Base-by-base conservation (phyloP, 2,329 filamentous ascomycete species). In the Fonsecaea erecta region DNA sequence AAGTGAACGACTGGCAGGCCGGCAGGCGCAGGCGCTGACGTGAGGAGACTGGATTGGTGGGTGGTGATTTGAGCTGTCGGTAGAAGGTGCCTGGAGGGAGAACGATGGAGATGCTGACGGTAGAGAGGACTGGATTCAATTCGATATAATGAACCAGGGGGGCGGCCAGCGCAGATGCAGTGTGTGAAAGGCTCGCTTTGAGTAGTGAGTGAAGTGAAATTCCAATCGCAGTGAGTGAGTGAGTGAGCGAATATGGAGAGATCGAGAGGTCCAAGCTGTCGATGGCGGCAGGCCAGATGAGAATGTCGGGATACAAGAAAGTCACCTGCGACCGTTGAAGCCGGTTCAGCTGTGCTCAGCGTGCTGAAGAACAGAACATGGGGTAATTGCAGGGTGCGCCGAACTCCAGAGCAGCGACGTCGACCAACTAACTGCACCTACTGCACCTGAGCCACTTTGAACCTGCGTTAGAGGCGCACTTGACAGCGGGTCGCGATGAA, bases 91-190 rank as follows among this genome's bases (percentile, higher is more conserved):
- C 55, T 52, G 54, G 24, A 60, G 16, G 30, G 35, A 51, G 18
- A 18, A 52, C n/a, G 43, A 43, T 14, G n/a, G 30, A 30, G 55
- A 60, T 28, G 28, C 43, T 35, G 43, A 46, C 18, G 18, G 43
- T 32, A 43, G 35, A 35, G 43, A 11, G 43, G 43, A 16, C 12
- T 60, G 18, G 40, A 48, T 28, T 52, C 24, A 30, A 55, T 51
- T 60, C 34, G 54, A 43, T 21, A 16, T n/a, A 24, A 34, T 43
- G 55, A 56, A 51, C 55, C 61, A 66, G 61, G 43, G 60, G 60
- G 63, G 66, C 62, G 62, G 59, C 65, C 65, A 65, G 62, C 65
- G 62, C 62, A 65, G 62, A 52, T 48, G 57, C 35, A 43, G 32
- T 26, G 37, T 40, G 35, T 40, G 30, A 46, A 30, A 16, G 54